phyloP scores from a whole-genome alignment of 176 grass and related monocot species.

The Zea luxurians region DNA sequence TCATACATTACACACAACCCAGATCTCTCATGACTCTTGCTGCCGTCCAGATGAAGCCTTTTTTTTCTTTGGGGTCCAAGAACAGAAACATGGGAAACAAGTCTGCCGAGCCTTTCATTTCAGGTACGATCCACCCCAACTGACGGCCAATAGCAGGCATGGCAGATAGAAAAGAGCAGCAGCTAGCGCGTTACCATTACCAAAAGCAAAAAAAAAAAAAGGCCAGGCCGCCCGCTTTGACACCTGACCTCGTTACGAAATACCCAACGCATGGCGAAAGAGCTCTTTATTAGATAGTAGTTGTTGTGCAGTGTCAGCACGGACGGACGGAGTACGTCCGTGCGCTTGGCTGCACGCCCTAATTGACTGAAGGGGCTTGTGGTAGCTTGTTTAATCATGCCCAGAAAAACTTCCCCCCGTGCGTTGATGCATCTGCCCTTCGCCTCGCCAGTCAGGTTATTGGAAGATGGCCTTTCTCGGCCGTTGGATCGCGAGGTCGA shows the following conservation, averaged over 20 bases:
- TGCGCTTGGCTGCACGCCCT: too few relatives aligned
- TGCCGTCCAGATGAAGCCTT: background rate
- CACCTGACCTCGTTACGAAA: background rate
- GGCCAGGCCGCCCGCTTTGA: background rate
- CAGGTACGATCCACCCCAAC: background rate
- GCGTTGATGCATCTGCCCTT: background rate
- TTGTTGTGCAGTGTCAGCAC: too few relatives aligned
- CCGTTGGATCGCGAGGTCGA: background rate
- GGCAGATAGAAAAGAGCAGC: background rate
- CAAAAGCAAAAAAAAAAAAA: background rate
- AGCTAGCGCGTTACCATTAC: background rate
- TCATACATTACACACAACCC: background rate
- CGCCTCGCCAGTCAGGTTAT: background rate
- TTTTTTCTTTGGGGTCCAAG: background rate
- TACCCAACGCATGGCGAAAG: too few relatives aligned
- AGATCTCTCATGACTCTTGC: background rate
- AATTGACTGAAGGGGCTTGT: too few relatives aligned
- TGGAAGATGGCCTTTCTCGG: background rate
- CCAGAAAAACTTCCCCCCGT: background rate
- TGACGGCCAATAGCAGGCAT: background rate
- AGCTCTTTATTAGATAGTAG: too few relatives aligned
- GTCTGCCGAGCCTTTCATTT: background rate
- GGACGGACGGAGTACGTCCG: too few relatives aligned
- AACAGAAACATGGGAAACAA: background rate
- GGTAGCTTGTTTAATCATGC: background rate